A percentile compares a stretch with the other conserved stretches of the same genome.
Conservation (phyloP, 2,329 filamentous ascomycete species). For the Apiospora kogelbergensis region DNA sequence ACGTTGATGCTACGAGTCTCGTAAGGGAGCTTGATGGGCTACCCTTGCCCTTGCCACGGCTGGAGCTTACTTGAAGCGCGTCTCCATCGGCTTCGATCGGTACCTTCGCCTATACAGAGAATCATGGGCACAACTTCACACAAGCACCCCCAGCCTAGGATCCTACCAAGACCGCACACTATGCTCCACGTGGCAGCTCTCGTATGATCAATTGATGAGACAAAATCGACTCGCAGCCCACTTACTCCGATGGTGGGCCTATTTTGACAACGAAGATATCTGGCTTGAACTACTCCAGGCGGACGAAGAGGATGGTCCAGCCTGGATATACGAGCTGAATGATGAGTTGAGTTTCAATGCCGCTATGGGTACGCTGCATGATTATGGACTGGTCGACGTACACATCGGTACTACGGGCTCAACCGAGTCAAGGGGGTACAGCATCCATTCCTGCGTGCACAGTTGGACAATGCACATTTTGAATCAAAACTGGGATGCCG, state of each 20-base stretch:
- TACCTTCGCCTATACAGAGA: constrained; percentile 41
- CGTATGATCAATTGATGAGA: constrained; percentile 35
- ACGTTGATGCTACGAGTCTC: constrained; percentile 30
- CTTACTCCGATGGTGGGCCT: constrained; percentile 17
- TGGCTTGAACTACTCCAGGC: constrained; percentile 18
- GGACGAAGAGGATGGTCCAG: neutral
- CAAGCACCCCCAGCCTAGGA: constrained; percentile 23
- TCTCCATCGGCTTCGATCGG: constrained; percentile 33
- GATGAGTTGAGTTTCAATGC: constrained; percentile 13
- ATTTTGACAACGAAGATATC: constrained; percentile 19
- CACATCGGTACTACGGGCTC: neutral
- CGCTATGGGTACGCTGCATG: constrained; percentile 13
- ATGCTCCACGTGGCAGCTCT: constrained; percentile 39
- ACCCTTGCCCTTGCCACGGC: constrained; percentile 46
- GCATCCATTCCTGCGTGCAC: constrained; percentile 30
- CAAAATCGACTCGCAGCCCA: constrained; percentile 21
- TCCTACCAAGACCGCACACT: constrained; percentile 34
- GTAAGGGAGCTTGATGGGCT: constrained; percentile 40
- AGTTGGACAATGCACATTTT: constrained; percentile 18
- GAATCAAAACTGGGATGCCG: constrained; percentile 15
- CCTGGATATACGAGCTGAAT: constrained; percentile 12
- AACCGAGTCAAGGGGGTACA: constrained; percentile 10
- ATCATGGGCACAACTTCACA: constrained; percentile 37
- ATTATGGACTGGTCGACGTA: constrained; percentile 14
- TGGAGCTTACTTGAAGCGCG: constrained; percentile 41